Evolutionary conservation across 2,329 filamentous ascomycete genomes (phyloP).

Genomic region (Calonectria hawksworthii): DNA sequence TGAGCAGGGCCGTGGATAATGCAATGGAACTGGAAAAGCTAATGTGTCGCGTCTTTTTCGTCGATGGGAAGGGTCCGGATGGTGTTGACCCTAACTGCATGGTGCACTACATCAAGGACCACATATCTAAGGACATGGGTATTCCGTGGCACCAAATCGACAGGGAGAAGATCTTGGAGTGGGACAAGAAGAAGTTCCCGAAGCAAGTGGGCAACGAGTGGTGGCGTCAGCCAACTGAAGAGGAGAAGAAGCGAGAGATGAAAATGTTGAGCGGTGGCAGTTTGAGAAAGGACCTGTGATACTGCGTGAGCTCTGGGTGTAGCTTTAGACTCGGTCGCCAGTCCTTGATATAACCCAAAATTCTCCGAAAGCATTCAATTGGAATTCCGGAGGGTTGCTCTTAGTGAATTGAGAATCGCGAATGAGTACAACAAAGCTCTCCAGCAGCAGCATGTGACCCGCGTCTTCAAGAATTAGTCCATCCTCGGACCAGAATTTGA

Average conservation of each 20-base stretch:
- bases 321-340: too few species aligned
- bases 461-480: too few species aligned
- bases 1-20: constrained; percentile 9
- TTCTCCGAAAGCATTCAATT: too few species aligned
- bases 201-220: constrained; percentile 27
- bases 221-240: constrained; percentile 30
- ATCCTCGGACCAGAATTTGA: too few species aligned
- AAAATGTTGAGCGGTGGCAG: constrained; percentile 21
- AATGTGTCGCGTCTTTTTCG: constrained; percentile 24
- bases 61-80: constrained; percentile 9
- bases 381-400: too few species aligned
- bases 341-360: too few species aligned
- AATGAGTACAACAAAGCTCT: too few species aligned
- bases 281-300: constrained; percentile 21
- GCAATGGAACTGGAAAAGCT: background rate
- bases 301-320: too few species aligned
- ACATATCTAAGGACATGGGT: constrained; percentile 35
- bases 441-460: too few species aligned
- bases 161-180: constrained; percentile 4
- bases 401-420: too few species aligned
- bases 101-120: constrained; percentile 27
- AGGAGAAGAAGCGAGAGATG: constrained; percentile 25
- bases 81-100: background rate
- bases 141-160: constrained; percentile 37
- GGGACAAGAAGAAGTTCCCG: constrained; percentile 26